Evolutionary conservation across 305 asterid genomes (phyloP).

Genomic region (Fraxinus xanthoxyloides): DNA sequence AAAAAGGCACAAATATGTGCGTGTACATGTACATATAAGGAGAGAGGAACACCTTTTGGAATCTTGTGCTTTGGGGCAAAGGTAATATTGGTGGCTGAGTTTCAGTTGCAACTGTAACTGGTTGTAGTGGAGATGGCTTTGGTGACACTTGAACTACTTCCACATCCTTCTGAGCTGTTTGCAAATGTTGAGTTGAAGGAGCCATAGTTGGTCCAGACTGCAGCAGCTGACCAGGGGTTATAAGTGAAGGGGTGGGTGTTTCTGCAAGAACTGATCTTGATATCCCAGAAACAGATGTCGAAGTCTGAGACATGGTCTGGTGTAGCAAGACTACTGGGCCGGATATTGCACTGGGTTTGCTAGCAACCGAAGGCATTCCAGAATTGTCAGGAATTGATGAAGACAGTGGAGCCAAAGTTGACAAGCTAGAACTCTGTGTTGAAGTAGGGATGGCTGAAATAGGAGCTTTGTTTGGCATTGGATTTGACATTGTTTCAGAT

Average conservation of each 20-base stretch:
- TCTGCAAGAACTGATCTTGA: constrained; percentile 49
- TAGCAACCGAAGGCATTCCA: constrained; percentile 34
- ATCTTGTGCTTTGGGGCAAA: constrained; percentile 55
- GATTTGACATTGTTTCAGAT: constrained; percentile 42
- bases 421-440: constrained; percentile 35
- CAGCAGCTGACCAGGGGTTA: constrained; percentile 93
- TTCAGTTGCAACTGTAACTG: constrained; percentile 43
- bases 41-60: constrained; percentile 47
- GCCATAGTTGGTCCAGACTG: constrained; percentile 49
- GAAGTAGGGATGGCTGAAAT: constrained; percentile 39
- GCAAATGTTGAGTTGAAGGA: constrained; percentile 48
- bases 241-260: constrained; percentile 49
- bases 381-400: constrained; percentile 41
- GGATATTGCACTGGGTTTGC: constrained; percentile 37
- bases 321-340: constrained; percentile 41
- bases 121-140: constrained; percentile 41
- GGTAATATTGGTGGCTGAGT: constrained; percentile 91
- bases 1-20: neutral
- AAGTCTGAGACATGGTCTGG: constrained; percentile 40
- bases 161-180: constrained; percentile 73
- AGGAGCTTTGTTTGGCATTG: constrained; percentile 49
- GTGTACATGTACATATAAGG: neutral
- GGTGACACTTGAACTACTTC: constrained; percentile 80
- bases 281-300: constrained; percentile 40
- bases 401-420: constrained; percentile 40